Evolutionary conservation across 129 eudicot species (phyloP), one percentile per base, ranked within the genome.

Genomic region (Logfia minima): DNA sequence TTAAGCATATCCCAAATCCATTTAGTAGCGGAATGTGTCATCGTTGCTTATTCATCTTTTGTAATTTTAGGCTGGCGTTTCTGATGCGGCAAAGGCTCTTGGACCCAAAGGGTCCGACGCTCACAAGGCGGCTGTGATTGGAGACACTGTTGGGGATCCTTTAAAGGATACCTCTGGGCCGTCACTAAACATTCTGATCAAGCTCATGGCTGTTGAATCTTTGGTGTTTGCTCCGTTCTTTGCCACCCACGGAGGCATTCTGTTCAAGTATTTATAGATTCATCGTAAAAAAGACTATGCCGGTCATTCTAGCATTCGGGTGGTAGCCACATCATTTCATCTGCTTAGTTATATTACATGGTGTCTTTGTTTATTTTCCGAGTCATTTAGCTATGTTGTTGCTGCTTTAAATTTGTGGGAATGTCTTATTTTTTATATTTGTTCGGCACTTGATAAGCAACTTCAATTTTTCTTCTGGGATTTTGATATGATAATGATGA

Each of bases 81-180:
- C 96, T 5, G 98, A 90, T 32, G 96, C 90, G 70, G 98, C 98
- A 9, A 84, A 83, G 68, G 22, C 72, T 24, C 96, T 92, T 5
- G 98, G 98, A 28, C 98, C 98, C 8, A 92, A 92, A 81, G 98
- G 98, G 43, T 92, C 98, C 0, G 98, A 92, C 23, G 82, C 98
- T 66, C 98, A 92, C 88, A 92, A 86, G 75, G 98, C 98, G 5
- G 94, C 98, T 65, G 98, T 92, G 60, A 92, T 92, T 29, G 98
- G 98, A 21, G 98, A 92, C 89, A 92, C 98, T 0, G 86, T 92
- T 21, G 98, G 98, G 17, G 98, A 92, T 83, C 98, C 98, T 16
- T 83, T 92, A 59, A 92, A 92, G 88, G 98, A 92, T 87, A 92
- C 98, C 21, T 92, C 98, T 8, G 98, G 98, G 32, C 98, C 98